A percentile compares a stretch with the other conserved stretches of the same genome.
Evolutionary conservation across 2,329 filamentous ascomycete genomes (phyloP).

Genomic region (Phaeophleospora eucalypticola): DNA sequence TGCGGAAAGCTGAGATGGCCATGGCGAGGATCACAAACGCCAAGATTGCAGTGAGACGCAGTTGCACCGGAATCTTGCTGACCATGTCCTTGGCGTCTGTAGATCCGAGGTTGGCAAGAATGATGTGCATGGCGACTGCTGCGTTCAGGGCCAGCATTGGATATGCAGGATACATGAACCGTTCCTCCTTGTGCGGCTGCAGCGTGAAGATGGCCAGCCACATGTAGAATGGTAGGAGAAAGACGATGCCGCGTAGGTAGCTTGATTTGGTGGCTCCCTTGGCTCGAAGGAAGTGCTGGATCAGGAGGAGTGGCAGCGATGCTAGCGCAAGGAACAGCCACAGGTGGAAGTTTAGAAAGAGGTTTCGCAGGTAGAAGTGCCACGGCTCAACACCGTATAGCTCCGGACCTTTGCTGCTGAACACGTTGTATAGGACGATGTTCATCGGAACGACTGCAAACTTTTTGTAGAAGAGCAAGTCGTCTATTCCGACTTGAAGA

Average conservation of each 20-base stretch:
- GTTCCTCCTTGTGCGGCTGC: slow-evolving; percentile 95
- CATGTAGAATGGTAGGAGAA: slow-evolving; percentile 83
- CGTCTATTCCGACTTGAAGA: slow-evolving; percentile 67
- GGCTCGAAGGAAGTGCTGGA: slow-evolving; percentile 64
- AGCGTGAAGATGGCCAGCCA: slow-evolving; percentile 89
- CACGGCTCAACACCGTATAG: slow-evolving; percentile 95
- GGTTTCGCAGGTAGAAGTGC: slow-evolving; percentile 92
- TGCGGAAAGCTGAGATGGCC: slow-evolving; percentile 64
- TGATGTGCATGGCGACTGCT: slow-evolving; percentile 74
- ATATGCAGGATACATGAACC: slow-evolving; percentile 97
- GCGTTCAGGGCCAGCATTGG: slow-evolving; percentile 87
- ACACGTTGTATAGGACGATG: slow-evolving; percentile 93
- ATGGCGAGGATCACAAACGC: slow-evolving; percentile 49
- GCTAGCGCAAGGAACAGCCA: slow-evolving; percentile 81
- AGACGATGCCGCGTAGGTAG: slow-evolving; percentile 69
- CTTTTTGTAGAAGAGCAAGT: slow-evolving; percentile 85
- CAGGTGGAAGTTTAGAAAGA: slow-evolving; percentile 89
- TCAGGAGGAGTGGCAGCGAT: slow-evolving; percentile 68
- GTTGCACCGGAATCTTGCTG: slow-evolving; percentile 66
- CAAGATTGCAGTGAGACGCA: slow-evolving; percentile 65
- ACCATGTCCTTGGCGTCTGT: slow-evolving; percentile 60
- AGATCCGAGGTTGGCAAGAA: slow-evolving; percentile 70
- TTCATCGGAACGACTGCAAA: slow-evolving; percentile 77
- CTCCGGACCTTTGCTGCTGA: slow-evolving; percentile 74
- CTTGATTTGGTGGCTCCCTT: slow-evolving; percentile 63